Base-by-base conservation (phyloP, 352 stramenopile species). In the Aphanomyces euteiches region DNA sequence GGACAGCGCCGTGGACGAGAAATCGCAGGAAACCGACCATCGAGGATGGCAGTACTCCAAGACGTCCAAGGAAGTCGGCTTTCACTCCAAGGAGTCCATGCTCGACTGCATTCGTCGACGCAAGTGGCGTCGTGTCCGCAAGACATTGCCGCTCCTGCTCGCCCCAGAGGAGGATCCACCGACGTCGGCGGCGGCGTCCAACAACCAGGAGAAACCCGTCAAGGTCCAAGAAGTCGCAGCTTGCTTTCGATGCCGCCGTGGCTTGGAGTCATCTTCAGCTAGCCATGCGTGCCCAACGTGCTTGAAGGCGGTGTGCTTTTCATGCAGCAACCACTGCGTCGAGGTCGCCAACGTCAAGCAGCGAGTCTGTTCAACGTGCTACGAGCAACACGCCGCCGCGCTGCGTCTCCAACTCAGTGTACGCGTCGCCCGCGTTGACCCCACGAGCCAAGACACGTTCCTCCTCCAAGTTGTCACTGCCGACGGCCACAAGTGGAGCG, bases 271-370 rank as follows among this genome's bases (percentile, higher is more conserved):
- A 3, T 8, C 17, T 1, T 57, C 36, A 5, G 13, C 47, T 1
- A 67, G 36, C 19, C 36, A 40, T 7, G 43, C 54, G 19, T 69
- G 61, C 19, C 61, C 61, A 7, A 8, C 10, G 5, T 69, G 61
- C 38, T 8, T 17, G 5, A 6, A 36, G 4, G 2, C 8, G 6
- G 36, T 19, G 7, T 69, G 61, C 40, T 69, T 69, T 19, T 41
- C 48, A 41, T 69, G 61, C 43, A 69, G 61, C 61, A 69, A 59
- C 36, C 61, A 69, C 15, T 69, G 61, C 36, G 40, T 69, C 15
- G 17, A 7, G 13, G 39, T 56, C 1, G 34, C 41, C 19, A 61
- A 34, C 48, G 48, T 12, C 10, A 34, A 59, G 17, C 40, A 58
- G 28, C 61, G 61, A 5, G 61, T 69, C 36, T 69, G 61, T 36